phyloP scores from a whole-genome alignment of 164 flowering plant species.

The Kingdonia uniflora region DNA sequence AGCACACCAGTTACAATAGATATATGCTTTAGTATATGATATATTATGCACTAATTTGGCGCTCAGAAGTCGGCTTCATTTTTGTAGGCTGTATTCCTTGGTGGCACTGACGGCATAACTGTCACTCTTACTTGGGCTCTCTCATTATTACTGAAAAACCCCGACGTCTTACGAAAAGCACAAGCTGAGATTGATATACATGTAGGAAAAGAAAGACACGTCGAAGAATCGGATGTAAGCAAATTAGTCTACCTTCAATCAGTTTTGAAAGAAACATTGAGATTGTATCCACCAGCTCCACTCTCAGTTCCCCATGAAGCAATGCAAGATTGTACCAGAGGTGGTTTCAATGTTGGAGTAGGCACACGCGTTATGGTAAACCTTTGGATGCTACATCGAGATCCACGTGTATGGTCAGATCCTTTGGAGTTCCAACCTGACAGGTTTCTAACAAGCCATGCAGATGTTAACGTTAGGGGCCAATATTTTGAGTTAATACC shows the following conservation, averaged over 20 bases:
- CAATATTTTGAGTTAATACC: constrained; percentile 5
- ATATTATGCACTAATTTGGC: too few species aligned
- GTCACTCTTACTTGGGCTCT: background rate
- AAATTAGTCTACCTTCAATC: background rate
- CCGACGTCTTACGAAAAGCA: background rate
- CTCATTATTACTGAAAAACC: background rate
- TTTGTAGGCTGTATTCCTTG: background rate
- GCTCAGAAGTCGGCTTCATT: background rate
- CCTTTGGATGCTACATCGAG: background rate
- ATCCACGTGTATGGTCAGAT: too few species aligned
- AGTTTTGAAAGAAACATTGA: background rate
- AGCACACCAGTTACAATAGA: too few species aligned
- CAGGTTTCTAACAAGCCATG: background rate
- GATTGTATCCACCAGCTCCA: background rate
- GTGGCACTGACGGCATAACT: background rate
- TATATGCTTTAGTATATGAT: too few species aligned
- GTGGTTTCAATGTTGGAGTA: background rate
- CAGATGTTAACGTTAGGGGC: background rate
- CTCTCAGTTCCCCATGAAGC: background rate
- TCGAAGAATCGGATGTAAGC: background rate
- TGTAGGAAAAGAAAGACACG: background rate
- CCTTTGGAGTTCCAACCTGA: background rate
- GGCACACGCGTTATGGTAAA: background rate
- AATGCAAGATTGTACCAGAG: background rate
- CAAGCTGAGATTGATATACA: background rate